Evolutionary conservation across 2,329 filamentous ascomycete genomes (phyloP).

Genomic region (Aureobasidium lini): DNA sequence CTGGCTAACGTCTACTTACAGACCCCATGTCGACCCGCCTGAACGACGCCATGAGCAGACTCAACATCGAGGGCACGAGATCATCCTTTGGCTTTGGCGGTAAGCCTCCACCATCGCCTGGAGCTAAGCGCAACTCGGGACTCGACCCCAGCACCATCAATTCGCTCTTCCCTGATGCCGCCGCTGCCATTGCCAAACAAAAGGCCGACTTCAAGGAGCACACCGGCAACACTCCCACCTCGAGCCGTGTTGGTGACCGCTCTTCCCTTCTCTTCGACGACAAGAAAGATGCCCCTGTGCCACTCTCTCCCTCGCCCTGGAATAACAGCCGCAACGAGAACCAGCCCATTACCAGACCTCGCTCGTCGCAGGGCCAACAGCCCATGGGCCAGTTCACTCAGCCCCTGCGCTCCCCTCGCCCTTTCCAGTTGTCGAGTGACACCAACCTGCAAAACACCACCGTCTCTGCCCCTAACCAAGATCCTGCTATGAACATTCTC

Average conservation of each 20-base stretch:
- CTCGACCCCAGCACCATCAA: conserved; percentile 91
- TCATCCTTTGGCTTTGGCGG: conserved; percentile 63
- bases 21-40: conserved; percentile 96
- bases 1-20: conserved; percentile 31
- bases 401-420: conserved; percentile 74
- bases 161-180: conserved; percentile 97
- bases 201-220: conserved; percentile 97
- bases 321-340: conserved; percentile 46
- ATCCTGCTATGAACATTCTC: conserved; percentile 63
- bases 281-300: conserved; percentile 53
- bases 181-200: conserved; percentile 95
- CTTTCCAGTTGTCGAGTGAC: conserved; percentile 58
- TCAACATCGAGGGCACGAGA: conserved; percentile 78
- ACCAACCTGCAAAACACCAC: conserved; percentile 76
- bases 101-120: conserved; percentile 68
- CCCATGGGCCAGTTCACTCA: conserved; percentile 94
- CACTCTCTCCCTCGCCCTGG: conserved; percentile 77
- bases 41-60: conserved; percentile 92
- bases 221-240: conserved; percentile 80
- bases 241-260: conserved; percentile 77
- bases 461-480: conserved; percentile 62
- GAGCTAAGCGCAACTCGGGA: conserved; percentile 86
- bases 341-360: conserved; percentile 56
- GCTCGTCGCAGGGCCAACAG: conserved; percentile 60
- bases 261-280: conserved; percentile 68